Evolutionary conservation across 2,329 filamentous ascomycete genomes (phyloP).

Genomic region (Penicillium sp.): DNA sequence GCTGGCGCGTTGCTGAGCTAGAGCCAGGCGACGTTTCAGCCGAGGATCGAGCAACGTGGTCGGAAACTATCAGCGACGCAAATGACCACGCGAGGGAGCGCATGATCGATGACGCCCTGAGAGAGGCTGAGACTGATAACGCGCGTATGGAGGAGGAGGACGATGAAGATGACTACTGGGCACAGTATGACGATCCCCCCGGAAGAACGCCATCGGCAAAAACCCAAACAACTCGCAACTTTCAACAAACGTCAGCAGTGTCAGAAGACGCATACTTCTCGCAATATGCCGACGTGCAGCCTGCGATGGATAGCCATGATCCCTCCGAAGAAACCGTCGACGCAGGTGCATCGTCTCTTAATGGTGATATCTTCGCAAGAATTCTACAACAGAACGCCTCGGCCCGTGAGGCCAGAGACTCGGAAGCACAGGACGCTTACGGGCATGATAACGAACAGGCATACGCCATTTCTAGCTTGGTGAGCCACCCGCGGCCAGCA

Average conservation of each 20-base stretch:
- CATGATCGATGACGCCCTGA: slow-evolving; percentile 33
- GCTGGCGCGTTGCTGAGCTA: slow-evolving; percentile 59
- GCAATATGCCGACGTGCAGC: slow-evolving; percentile 60
- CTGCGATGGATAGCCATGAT: slow-evolving; percentile 60
- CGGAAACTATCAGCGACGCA: slow-evolving; percentile 51
- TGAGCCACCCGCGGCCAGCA: slow-evolving; percentile 43
- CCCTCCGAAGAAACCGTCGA: slow-evolving; percentile 52
- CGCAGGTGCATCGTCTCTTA: slow-evolving; percentile 50
- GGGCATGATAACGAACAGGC: slow-evolving; percentile 20
- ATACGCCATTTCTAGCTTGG: slow-evolving; percentile 21
- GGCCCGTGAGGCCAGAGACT: slow-evolving; percentile 15
- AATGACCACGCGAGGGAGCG: slow-evolving; percentile 43
- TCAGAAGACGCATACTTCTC: slow-evolving; percentile 59
- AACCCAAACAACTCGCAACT: slow-evolving; percentile 27
- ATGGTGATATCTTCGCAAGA: slow-evolving; percentile 47
- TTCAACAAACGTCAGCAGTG: slow-evolving; percentile 27
- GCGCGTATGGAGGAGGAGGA: slow-evolving; percentile 34
- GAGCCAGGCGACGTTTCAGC: slow-evolving; percentile 48
- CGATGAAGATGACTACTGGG: slow-evolving; percentile 61
- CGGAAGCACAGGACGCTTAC: slow-evolving; percentile 18
- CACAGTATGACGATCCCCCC: slow-evolving; percentile 56
- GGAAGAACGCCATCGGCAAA: slow-evolving; percentile 46
- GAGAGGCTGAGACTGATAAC: slow-evolving; percentile 21
- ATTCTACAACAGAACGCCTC: slow-evolving; percentile 34
- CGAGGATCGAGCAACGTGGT: slow-evolving; percentile 52